These are phyloP conservation scores for Cyberlindnera petersonii DNA, from an alignment of 805 yeast species.

Conservation along the genomic window DNA sequence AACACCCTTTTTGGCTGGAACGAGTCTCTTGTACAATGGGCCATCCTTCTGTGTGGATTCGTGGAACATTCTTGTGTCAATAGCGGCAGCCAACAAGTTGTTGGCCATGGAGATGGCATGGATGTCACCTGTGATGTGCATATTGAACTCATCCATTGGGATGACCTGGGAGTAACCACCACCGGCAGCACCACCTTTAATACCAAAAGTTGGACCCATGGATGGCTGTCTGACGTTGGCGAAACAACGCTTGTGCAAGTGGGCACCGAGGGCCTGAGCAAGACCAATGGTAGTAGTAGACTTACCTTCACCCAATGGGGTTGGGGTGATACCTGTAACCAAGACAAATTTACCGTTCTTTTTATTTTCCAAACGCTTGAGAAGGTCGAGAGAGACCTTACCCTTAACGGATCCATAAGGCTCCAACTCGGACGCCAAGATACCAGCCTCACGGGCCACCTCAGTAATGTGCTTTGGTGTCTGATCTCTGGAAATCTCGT, in stretches of 20 bases:
- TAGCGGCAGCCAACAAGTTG: conserved; percentile 78
- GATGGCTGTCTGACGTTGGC: conserved; percentile 87
- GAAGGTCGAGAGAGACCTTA: conserved; percentile 60
- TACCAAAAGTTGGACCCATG: conserved; percentile 90
- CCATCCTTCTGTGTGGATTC: conserved; percentile 69
- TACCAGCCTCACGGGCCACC: conserved; percentile 63
- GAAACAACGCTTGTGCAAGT: conserved; percentile 59
- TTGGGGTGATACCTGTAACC: conserved; percentile 83
- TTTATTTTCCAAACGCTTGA: conserved; percentile 56
- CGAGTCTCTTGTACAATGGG: conserved; percentile 70
- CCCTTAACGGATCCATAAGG: conserved; percentile 75
- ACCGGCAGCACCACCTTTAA: conserved; percentile 89
- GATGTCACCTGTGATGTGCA: conserved; percentile 83
- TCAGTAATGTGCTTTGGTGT: conserved; percentile 64
- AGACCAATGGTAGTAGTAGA: conserved; percentile 81
- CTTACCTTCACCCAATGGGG: conserved; percentile 84
- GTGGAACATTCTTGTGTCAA: conserved; percentile 83
- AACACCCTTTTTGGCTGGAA: conserved; percentile 68
- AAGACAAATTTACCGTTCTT: conserved; percentile 67
- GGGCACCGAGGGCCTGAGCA: conserved; percentile 79
- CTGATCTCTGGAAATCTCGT: conserved; percentile 72
- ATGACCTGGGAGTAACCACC: conserved; percentile 86
- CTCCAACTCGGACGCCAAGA: conserved; percentile 56
- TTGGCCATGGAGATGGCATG: conserved; percentile 83
- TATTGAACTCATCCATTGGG: conserved; percentile 85